Conservation (phyloP, 768 basidiomycete species). For the Termitomyces sp. region DNA sequence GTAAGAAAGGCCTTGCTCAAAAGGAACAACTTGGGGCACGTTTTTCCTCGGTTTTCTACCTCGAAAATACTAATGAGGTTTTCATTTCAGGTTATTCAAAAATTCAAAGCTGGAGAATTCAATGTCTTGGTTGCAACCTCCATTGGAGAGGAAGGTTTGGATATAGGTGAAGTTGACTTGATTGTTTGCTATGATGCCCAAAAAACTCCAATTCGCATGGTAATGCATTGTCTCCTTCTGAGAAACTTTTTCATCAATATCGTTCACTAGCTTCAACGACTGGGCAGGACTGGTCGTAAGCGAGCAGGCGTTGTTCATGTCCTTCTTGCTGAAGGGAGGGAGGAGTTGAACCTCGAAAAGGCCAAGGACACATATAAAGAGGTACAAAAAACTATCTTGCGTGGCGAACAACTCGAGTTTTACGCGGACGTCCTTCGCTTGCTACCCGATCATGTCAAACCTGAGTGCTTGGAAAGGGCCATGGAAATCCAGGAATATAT, state of each 20-base stretch:
- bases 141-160: constrained; percentile 96
- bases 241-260: background rate
- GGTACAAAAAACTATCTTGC: constrained; percentile 83
- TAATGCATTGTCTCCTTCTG: constrained; percentile 21
- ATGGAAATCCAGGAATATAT: constrained; percentile 80
- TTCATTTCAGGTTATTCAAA: constrained; percentile 62
- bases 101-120: constrained; percentile 81
- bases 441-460: constrained; percentile 72
- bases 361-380: constrained; percentile 83
- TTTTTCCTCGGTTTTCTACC: background rate
- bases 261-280: constrained; percentile 75
- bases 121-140: constrained; percentile 95
- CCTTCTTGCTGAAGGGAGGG: constrained; percentile 83
- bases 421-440: constrained; percentile 90
- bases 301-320: constrained; percentile 87
- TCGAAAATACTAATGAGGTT: background rate
- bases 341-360: constrained; percentile 86
- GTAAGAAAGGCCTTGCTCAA: constrained; percentile 85
- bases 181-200: constrained; percentile 96
- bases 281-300: constrained; percentile 93
- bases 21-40: constrained; percentile 85
- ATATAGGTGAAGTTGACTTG: constrained; percentile 96
- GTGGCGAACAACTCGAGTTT: constrained; percentile 82
- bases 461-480: constrained; percentile 69
- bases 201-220: constrained; percentile 95